Percentiles rank a stretch among this genome's conserved stretches.
These are phyloP conservation scores for Trichoderma lentiforme DNA, from an alignment of 2,329 filamentous ascomycete genomes.

Conservation along the genomic window DNA sequence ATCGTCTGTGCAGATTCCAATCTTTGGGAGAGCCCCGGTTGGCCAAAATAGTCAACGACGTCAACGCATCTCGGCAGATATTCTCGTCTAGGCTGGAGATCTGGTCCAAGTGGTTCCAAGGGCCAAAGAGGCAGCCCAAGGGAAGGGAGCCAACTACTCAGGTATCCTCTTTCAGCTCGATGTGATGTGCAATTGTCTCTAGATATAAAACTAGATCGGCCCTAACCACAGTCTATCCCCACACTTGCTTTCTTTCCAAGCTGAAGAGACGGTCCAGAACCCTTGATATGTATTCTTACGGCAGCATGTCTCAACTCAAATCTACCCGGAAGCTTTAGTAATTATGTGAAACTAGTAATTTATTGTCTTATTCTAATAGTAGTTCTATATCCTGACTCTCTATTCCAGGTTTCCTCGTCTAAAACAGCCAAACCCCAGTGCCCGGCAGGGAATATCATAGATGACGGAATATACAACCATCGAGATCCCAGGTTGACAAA, in stretches of 20 bases:
- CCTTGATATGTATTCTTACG: neutral
- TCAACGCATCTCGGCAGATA: neutral
- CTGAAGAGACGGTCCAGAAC: neutral
- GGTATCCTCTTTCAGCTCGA: neutral
- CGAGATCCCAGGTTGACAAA: neutral
- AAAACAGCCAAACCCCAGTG: neutral
- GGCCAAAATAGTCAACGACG: neutral
- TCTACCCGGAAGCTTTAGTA: neutral
- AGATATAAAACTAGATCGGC: neutral
- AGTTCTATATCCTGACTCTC: neutral
- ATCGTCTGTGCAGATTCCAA: neutral
- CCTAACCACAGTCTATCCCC: neutral
- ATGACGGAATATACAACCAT: neutral
- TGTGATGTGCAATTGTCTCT: neutral
- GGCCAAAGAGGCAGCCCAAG: slow-evolving; percentile 2
- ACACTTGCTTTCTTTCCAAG: neutral
- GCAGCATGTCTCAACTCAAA: neutral
- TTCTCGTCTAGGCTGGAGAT: neutral
- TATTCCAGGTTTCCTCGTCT: neutral
- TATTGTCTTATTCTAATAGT: neutral
- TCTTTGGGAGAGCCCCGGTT: neutral
- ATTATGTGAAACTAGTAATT: neutral
- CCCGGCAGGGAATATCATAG: neutral
- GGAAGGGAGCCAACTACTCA: neutral
- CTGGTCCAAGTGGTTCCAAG: neutral